These are phyloP conservation scores for Lithohypha guttulata DNA, from an alignment of 2,329 filamentous ascomycete genomes.

Conservation along the genomic window DNA sequence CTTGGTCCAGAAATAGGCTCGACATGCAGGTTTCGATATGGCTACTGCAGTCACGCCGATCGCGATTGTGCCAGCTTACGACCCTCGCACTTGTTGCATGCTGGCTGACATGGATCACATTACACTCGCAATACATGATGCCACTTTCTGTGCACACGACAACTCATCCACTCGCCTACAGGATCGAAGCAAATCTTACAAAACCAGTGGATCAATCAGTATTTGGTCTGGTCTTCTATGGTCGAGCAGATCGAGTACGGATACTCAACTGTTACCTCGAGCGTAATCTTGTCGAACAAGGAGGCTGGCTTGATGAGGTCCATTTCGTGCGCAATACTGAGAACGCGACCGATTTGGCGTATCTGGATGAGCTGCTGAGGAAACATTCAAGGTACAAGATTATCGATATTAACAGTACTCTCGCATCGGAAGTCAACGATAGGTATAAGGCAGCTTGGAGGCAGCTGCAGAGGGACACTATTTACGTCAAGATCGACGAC, in stretches of 20 bases:
- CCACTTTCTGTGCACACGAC: no score
- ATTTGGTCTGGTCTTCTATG: constrained; percentile 40
- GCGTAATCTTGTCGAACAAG: constrained; percentile 37
- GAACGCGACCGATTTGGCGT: constrained; percentile 30
- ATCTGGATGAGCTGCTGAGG: constrained; percentile 31
- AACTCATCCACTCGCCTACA: no score
- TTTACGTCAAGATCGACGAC: constrained; percentile 39
- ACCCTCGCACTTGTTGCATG: no score
- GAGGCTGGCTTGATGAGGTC: constrained; percentile 37
- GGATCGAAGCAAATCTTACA: no score
- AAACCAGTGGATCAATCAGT: constrained; percentile 18
- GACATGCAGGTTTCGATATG: no score
- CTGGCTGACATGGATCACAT: no score
- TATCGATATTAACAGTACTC: constrained; percentile 28
- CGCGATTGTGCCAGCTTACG: no score
- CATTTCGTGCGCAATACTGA: constrained; percentile 37
- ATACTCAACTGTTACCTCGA: constrained; percentile 40
- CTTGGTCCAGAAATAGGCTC: no score
- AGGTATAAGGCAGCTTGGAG: constrained; percentile 23
- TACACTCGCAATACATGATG: no score
- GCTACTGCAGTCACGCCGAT: no score
- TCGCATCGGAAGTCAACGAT: constrained; percentile 25
- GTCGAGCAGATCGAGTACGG: constrained; percentile 34
- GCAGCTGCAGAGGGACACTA: constrained; percentile 24
- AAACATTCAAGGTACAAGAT: constrained; percentile 31